phyloP scores from a whole-genome alignment of 129 eudicot genomes.

The Tanacetum coccineum region DNA sequence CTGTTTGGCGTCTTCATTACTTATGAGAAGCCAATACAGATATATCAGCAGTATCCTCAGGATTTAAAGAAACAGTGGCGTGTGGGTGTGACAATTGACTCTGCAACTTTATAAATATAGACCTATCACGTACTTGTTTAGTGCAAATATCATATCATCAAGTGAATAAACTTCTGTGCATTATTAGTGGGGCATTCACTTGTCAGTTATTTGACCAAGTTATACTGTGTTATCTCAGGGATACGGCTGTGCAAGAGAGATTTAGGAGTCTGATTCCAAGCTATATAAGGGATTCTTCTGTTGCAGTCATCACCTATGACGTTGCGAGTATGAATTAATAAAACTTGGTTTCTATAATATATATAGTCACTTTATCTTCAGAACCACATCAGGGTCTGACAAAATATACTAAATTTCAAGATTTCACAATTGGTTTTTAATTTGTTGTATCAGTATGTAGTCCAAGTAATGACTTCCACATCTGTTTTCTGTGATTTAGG shows the following conservation, averaged over 20 bases:
- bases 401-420: no score
- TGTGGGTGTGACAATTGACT: neutral
- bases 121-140: no score
- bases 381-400: neutral
- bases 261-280: constrained; percentile 95
- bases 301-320: constrained; percentile 81
- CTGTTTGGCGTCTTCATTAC: no score
- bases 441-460: constrained; percentile 6
- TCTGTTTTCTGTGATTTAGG: constrained; percentile 28
- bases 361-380: constrained; percentile 32
- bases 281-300: constrained; percentile 95
- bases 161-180: neutral
- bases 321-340: constrained; percentile 44
- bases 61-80: no score
- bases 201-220: no score
- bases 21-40: no score
- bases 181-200: no score
- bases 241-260: no score
- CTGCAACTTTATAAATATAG: constrained; percentile 14
- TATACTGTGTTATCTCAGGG: no score
- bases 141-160: neutral
- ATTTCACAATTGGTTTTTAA: neutral
- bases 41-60: no score
- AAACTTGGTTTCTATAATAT: no score
- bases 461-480: neutral